phyloP scores from a whole-genome alignment of 352 stramenopile genomes.

The Phytophthora rubi region DNA sequence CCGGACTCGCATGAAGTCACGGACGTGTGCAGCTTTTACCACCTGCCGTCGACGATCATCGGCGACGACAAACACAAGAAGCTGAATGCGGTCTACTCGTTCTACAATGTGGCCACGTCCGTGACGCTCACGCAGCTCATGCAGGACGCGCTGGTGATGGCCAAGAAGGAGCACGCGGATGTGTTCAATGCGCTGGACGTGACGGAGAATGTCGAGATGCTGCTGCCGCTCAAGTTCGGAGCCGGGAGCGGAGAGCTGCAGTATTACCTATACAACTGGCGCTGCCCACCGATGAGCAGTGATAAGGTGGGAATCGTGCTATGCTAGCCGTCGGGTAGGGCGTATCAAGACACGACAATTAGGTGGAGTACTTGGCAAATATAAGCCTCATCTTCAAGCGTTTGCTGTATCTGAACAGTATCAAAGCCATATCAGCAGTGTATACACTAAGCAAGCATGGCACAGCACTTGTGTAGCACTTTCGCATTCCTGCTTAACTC shows the following conservation, averaged over 20 bases:
- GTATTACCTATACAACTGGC: conserved; percentile 86
- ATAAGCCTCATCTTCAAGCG: not conserved
- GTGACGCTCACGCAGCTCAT: conserved; percentile 67
- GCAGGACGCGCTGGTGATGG: conserved; percentile 68
- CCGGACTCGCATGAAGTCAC: conserved; percentile 76
- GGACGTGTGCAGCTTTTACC: conserved; percentile 97
- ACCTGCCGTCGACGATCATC: conserved; percentile 97
- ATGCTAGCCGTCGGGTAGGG: conserved; percentile 28
- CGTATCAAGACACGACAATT: not conserved
- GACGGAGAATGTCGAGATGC: conserved; percentile 68
- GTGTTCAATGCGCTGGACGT: conserved; percentile 79
- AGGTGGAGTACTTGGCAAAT: not conserved
- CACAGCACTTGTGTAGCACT: too few species aligned
- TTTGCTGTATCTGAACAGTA: too few species aligned
- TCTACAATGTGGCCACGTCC: conserved; percentile 94
- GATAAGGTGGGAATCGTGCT: conserved; percentile 67
- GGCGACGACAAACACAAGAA: conserved; percentile 94
- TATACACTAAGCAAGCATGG: too few species aligned
- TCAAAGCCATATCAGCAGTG: too few species aligned
- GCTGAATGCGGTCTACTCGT: conserved; percentile 97
- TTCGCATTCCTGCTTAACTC: too few species aligned
- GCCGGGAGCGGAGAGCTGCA: conserved; percentile 68
- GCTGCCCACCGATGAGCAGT: conserved; percentile 63
- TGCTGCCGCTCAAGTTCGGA: conserved; percentile 66
- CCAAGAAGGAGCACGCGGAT: conserved; percentile 58